A percentile compares a stretch with the other conserved stretches of the same genome.
phyloP scores from a whole-genome alignment of 2,329 filamentous ascomycete species.

The Fusarium nodosum region DNA sequence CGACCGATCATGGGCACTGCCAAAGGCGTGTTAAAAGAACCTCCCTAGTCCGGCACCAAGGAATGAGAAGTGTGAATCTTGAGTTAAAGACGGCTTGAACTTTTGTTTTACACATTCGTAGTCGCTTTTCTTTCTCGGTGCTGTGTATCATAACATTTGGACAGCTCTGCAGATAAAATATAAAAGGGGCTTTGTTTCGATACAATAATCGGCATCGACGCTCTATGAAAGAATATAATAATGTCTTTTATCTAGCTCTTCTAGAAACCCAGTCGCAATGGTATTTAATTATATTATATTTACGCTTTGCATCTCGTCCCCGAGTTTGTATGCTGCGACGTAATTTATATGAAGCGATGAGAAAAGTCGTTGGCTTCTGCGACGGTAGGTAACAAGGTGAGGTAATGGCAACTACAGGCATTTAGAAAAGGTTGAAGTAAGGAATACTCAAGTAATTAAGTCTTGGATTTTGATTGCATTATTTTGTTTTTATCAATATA shows the following conservation, averaged over 20 bases:
- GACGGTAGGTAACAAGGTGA: not conserved
- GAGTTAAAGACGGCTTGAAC: too few species aligned
- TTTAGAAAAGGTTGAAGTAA: not conserved
- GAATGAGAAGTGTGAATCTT: too few species aligned
- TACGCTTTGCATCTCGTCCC: not conserved
- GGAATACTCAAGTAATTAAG: not conserved
- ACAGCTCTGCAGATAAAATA: not conserved
- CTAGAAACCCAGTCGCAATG: rapidly evolving
- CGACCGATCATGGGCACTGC: not conserved
- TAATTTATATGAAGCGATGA: not conserved
- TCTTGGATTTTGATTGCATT: not conserved
- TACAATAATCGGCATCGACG: not conserved
- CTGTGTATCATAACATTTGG: too few species aligned
- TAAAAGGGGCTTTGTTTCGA: not conserved
- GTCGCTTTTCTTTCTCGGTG: not conserved
- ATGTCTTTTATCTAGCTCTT: not conserved
- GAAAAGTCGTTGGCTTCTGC: not conserved
- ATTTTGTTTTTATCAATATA: not conserved
- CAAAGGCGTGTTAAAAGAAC: not conserved
- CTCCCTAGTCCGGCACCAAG: not conserved
- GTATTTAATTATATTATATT: not conserved
- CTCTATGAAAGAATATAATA: not conserved
- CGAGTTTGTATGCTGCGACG: too few species aligned
- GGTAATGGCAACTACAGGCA: not conserved
- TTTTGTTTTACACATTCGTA: rapidly evolving